Conservation (phyloP, 495 filamentous ascomycete species). For the Monascus purpureus region DNA sequence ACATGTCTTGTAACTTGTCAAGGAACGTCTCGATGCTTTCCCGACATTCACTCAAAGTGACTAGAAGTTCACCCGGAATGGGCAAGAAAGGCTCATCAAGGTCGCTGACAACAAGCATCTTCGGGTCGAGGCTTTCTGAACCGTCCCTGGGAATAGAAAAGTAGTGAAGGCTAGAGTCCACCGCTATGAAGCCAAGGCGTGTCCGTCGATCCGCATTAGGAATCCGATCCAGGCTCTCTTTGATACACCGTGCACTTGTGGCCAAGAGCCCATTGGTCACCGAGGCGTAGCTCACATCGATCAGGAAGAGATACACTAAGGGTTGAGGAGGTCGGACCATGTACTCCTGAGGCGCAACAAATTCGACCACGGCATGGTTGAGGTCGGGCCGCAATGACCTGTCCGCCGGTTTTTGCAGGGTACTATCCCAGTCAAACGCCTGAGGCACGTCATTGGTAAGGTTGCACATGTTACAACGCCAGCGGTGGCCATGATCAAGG, state of each 20-base stretch:
- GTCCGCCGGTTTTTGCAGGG: constrained; percentile 77
- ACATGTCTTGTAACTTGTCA: constrained; percentile 87
- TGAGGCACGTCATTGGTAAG: constrained; percentile 97
- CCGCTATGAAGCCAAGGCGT: constrained; percentile 84
- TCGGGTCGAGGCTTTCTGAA: constrained; percentile 65
- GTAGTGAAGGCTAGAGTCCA: constrained; percentile 91
- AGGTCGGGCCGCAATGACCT: constrained; percentile 80
- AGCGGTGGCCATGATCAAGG: constrained; percentile 90
- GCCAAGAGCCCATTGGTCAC: constrained; percentile 90
- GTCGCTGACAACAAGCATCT: constrained; percentile 91
- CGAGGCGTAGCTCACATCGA: constrained; percentile 89
- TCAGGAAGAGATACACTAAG: constrained; percentile 92
- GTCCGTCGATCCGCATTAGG: constrained; percentile 92
- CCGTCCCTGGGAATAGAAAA: constrained; percentile 85
- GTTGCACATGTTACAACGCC: constrained; percentile 99
- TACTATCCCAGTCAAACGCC: constrained; percentile 94
- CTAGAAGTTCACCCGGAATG: constrained; percentile 82
- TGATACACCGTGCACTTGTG: constrained; percentile 82
- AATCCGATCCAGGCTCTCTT: constrained; percentile 91
- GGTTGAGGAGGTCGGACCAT: constrained; percentile 98
- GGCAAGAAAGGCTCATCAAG: constrained; percentile 95
- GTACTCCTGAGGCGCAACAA: constrained; percentile 96
- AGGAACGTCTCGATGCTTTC: constrained; percentile 86
- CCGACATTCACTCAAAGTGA: constrained; percentile 78
- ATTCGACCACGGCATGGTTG: constrained; percentile 90